Conservation (phyloP, 345 rosid species). For the Microcos paniculata region DNA sequence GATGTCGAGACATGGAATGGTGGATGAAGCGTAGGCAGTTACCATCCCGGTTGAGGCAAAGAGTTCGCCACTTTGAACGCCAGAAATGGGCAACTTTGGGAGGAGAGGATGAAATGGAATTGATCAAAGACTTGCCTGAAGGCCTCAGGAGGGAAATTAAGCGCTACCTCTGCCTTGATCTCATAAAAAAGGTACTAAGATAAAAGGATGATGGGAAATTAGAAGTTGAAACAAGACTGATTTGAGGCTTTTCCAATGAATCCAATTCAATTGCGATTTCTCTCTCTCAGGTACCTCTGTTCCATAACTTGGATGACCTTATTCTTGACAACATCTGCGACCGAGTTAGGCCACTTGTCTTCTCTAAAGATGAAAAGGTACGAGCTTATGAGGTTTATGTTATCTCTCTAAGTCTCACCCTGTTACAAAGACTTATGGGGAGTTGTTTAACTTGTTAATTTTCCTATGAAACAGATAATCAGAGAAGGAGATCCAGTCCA, state of each 20-base stretch:
- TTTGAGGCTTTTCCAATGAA: background rate
- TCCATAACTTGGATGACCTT: constrained; percentile 57
- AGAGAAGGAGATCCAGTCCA: constrained; percentile 69
- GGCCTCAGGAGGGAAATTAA: constrained; percentile 66
- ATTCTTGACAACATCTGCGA: constrained; percentile 64
- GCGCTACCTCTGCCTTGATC: constrained; percentile 55
- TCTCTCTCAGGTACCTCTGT: constrained; percentile 48
- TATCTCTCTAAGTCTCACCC: background rate
- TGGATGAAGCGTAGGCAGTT: constrained; percentile 67
- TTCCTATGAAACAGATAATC: constrained; percentile 33
- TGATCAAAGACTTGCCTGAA: constrained; percentile 57
- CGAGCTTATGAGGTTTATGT: background rate
- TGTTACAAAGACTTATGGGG: background rate
- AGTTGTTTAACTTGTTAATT: background rate
- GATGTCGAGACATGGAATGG: constrained; percentile 54
- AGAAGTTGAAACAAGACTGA: background rate
- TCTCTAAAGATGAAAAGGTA: constrained; percentile 60
- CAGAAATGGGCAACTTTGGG: constrained; percentile 48
- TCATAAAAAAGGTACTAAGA: constrained; percentile 46
- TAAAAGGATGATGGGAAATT: no score
- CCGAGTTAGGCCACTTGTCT: constrained; percentile 50
- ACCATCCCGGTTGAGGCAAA: constrained; percentile 43
- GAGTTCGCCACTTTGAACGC: constrained; percentile 50
- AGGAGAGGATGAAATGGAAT: constrained; percentile 53
- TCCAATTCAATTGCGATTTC: background rate